Base-by-base conservation (phyloP, 352 stramenopile genomes). In the Elongisporangium anandrum region DNA sequence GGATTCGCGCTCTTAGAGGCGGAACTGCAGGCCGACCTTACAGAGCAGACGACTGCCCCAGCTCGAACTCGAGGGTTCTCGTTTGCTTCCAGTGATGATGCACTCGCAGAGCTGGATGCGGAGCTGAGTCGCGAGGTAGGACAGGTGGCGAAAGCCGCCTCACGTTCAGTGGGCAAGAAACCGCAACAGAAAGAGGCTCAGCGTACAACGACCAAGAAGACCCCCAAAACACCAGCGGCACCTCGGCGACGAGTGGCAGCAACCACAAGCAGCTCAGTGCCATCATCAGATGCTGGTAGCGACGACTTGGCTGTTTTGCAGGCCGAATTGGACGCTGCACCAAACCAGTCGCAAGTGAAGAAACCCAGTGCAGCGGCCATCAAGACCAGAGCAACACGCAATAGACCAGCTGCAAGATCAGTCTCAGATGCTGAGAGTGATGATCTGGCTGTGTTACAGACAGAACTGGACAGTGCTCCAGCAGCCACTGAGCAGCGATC, bases 101-200 rank as follows among this genome's bases (percentile, higher is more conserved):
- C 65, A 5, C 64, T 87, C 8, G 69, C 69, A 21, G 64, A 82
- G 45, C 69, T 90, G 5, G 75, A 90, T 61, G 57, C 58, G n/a
- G 76, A 87, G 59, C 58, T 86, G 20, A 34, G 24, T 5, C 64
- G 39, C 12, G 62, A 61, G 19, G 49, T 53, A 16, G 12, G 22
- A 53, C 22, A 13, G 3, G 48, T 23, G 15, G 23, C 19, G 16
- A 15, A 22, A 16, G 34, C 13, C 34, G 3, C 10, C 34, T 45
- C 34, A 4, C 34, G 34, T 45, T 16, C 34, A 17, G 34, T 45
- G 21, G 23, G n/a, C n/a, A n/a, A n/a, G n/a, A n/a, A n/a, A n/a
- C n/a, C n/a, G n/a, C n/a, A n/a, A n/a, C n/a, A n/a, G n/a, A n/a
- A n/a, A n/a, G n/a, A n/a, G n/a, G n/a, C n/a, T n/a, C n/a, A n/a